Evolutionary conservation across 805 yeast genomes (phyloP), one percentile per base, ranked within the genome.

Genomic region (Zygosaccharomyces kombuchaensis): DNA sequence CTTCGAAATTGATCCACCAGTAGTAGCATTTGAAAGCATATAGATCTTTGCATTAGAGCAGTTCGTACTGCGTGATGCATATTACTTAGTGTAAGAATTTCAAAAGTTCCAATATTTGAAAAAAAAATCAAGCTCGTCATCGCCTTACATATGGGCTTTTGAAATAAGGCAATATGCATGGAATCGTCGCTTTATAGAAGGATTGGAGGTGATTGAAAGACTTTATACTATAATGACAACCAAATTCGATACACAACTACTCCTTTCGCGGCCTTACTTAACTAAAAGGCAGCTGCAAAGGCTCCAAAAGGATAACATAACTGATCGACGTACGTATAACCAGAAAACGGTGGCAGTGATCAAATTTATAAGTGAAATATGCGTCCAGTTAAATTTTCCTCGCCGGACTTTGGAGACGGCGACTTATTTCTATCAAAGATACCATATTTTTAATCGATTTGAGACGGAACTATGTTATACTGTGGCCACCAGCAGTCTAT

Each of bases 381-480:
- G 80, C 23, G 71, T 72, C 23, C 63, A 67, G 2, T 63, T 84
- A 57, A 81, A 80, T 57, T 77, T 84, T 49, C 96, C 96, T 0
- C 67, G 84, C 16, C 71, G 82, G 40, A 81, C 87, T 1, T 66
- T 88, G 37, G 83, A 82, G 49, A 75, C 86, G 8, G 74, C 93
- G 2, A 79, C 85, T 78, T 75, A 79, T 50, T 81, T 81, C 52
- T 84, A 81, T 58, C 95, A 88, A 54, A 68, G 88, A 40, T 84
- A 74, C 56, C 81, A 77, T 56, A 68, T 88, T 12, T 80, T 82
- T 63, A 84, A 85, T 58, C 66, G 67, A 49, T 82, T 82, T 56
- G 80, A 76, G 47, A 71, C 74, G 9, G 70, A 68, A 16, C 71
- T 75, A 43, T 78, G 81, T 36, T 73, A 72, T 52, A 81, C 82